Conservation (phyloP, 116 monocot genomes). For the Cymodocea nodosa region DNA sequence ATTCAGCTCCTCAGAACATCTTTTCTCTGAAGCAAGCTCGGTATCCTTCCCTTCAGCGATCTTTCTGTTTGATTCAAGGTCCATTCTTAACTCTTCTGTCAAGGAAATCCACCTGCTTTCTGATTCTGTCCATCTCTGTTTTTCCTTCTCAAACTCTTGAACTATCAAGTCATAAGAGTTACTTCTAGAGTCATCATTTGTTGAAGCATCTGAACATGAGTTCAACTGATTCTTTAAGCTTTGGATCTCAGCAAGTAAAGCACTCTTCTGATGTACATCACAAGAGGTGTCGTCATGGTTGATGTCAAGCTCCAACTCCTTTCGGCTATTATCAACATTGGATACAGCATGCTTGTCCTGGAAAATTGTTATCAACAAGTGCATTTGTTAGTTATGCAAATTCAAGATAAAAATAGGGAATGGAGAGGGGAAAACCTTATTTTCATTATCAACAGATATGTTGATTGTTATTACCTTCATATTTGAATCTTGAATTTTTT, state of each 20-base stretch:
- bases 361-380: neutral
- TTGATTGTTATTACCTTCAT: conserved; percentile 3
- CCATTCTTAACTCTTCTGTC: conserved; percentile 77
- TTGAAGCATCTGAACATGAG: neutral
- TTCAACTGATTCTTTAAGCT: conserved; percentile 37
- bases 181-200: neutral
- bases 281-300: conserved; percentile 8
- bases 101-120: conserved; percentile 93
- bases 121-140: conserved; percentile 60
- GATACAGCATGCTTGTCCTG: neutral
- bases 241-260: conserved; percentile 39
- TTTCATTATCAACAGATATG: neutral
- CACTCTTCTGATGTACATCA: conserved; percentile 28
- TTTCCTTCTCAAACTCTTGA: conserved; percentile 65
- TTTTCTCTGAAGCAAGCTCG: conserved; percentile 56
- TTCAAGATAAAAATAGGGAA: neutral
- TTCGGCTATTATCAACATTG: neutral
- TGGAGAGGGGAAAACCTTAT: conserved; percentile 4
- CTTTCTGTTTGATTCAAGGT: conserved; percentile 58
- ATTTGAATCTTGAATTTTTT: conserved; percentile 3
- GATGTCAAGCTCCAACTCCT: neutral
- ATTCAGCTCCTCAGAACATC: conserved; percentile 62
- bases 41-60: conserved; percentile 47
- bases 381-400: neutral
- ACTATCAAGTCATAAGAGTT: conserved; percentile 1